Evolutionary conservation across 345 rosid species (phyloP), one percentile per base, ranked within the genome.

Genomic region (Arabis alpina): DNA sequence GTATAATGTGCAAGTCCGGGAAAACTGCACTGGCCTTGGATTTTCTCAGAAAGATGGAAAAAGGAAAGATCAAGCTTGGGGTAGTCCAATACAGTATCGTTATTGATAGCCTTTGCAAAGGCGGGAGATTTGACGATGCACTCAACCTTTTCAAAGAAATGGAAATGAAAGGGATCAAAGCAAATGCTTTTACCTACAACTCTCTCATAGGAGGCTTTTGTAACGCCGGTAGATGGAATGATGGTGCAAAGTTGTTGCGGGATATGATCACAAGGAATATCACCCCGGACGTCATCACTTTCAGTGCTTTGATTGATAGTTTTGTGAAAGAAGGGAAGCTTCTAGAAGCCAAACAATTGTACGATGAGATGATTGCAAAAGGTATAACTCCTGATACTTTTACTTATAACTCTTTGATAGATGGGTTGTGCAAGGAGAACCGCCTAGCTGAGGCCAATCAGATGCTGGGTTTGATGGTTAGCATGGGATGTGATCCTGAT

Each of bases 211-310:
- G 51, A 25, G 16, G 51, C n/a, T 27, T 60, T 15, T 68, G 65
- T 60, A 42, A 3, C 3, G 54, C 5, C 2, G 81, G 79, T 2
- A 30, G 58, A 30, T 60, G 72, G 70, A 6, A 64, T 25, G 70
- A 64, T 19, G 73, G 56, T 30, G 49, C 32, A 0, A 11, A 49
- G 12, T 54, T 81, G 51, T 14, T 80, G 25, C 66, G 40, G 15
- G 83, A 77, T 40, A 77, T 80, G 81, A 24, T 60, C n/a, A n/a
- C 1, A 8, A 64, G 45, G 34, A 59, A 9, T 1, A 32, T 66
- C 34, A 15, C 4, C 2, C 71, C 62, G 0, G 1, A 43, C 53
- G 24, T 19, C 2, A 0, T 54, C 72, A 67, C 72, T 0, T 67
- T 67, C 36, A 67, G 0, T 54, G 4, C 0, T 0, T 19, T 80